Evolutionary conservation across 768 basidiomycete species (phyloP), one percentile per base, ranked within the genome.

Genomic region (Coprinopsis cinerea): DNA sequence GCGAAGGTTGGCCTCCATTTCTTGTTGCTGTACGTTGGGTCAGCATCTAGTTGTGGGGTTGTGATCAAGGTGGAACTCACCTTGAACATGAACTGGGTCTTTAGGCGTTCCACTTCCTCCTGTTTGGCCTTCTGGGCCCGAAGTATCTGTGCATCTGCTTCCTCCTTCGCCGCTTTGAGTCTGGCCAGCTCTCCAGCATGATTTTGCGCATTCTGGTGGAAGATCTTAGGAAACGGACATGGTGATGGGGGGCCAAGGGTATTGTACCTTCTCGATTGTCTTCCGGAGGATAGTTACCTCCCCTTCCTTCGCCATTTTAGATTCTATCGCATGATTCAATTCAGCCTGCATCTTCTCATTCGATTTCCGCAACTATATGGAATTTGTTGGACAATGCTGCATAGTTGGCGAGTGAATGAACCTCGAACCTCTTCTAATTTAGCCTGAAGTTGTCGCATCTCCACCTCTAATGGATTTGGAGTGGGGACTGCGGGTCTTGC

Each of bases 11-110:
- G 75, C 75, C 53, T 85, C 85, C 25, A 82, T 51, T 60, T 86
- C 84, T 56, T 82, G 83, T 74, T 82, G 82, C 85, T 87, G 55
- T 50, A 47, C 30, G 41, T 52, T 44, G 22, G 44, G 17, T 55
- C 30, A 46, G n/a, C 18, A 36, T 44, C 13, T 41, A 27, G 14
- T 32, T 22, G 22, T 22, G 44, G 22, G 28, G 2, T 22, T 51
- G n/a, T 22, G 18, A 40, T 27, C 15, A 24, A 32, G 10, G 22
- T 22, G 4, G 51, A 20, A 55, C 71, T 45, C 65, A 85, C 87
- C 66, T 78, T 85, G 70, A 90, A 88, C 20, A 74, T 69, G 37
- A 78, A 76, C 50, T 85, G 79, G 1, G 86, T 85, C 57, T 76
- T 82, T 48, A 87, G 58, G 10, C 82, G 77, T 61, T 88, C 87